Evolutionary conservation across 257 asterid species (phyloP), one percentile per base, ranked within the genome.

Genomic region (Buddleja alternifolia): DNA sequence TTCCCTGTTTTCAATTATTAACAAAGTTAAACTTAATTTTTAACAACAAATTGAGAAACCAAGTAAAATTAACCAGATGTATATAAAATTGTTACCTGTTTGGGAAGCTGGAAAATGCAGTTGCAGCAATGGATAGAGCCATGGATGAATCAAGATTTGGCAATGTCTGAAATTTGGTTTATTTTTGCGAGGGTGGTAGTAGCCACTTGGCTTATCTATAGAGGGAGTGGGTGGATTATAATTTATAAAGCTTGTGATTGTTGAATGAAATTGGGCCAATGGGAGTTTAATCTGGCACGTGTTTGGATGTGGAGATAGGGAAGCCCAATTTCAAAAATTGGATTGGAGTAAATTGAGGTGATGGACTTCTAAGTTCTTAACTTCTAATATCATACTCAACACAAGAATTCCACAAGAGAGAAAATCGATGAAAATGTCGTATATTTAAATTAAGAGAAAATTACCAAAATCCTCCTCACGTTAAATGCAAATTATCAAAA

Each of bases 71-170:
- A 0, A 14, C 47, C 21, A 8, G 11, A 21, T 60, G 8, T 0
- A 57, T 29, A n/a, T 4, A 10, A 4, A 21, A 3, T 6, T 10
- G 39, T 47, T 23, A 83, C 86, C 90, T 82, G 80, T 66, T 59
- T 67, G 78, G 82, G 25, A 85, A 64, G 78, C 68, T 74, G 62
- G 93, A 74, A 60, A 84, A 73, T 9, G 82, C 73, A 46, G 86
- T 57, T 37, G 88, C 81, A 70, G 84, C 78, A 73, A 82, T 63
- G 84, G 93, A 60, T 23, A 81, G 56, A 63, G 91, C 86, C 95
- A 90, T 90, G 75, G 82, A 70, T 59, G 70, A 51, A 48, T 14
- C 51, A 10, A 9, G 41, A 45, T 0, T 39, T 20, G 53, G 11
- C 19, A 48, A 8, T 14, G 54, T 23, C 44, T 21, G 8, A 44